Base-by-base conservation (phyloP, 139 green algal genomes). In the Chlamydomonas applanata region DNA sequence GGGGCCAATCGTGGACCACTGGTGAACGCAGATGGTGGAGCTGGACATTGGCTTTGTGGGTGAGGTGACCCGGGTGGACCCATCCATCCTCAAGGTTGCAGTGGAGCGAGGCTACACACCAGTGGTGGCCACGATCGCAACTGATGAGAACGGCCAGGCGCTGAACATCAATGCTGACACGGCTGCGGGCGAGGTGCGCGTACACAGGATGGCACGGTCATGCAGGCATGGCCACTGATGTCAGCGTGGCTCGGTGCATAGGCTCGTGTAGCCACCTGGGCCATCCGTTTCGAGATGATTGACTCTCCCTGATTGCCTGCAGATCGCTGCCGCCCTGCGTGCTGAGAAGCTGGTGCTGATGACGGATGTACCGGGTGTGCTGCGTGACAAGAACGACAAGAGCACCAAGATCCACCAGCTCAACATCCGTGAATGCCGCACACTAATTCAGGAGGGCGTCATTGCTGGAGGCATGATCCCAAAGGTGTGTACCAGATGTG, bases 331-430 rank as follows among this genome's bases (percentile, higher is more conserved):
- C 9, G 85, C 92, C 0, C 81, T 99, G 54, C 77, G 89, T 44
- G 96, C 96, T 0, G 96, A 99, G 88, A 99, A 99, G 90, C 92
- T 99, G 3, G 97, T 99, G 71, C 88, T 99, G 46, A 99, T 99
- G 96, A 99, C 96, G 22, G 94, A 98, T 77, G 94, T 97, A 69
- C 88, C 92, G 1, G 94, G 94, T 4, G 92, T 98, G 73, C 77
- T 97, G 83, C 77, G 76, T 4, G 89, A 98, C 84, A 97, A 97
- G 83, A 86, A 97, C 72, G 94, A 98, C 79, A 63, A 91, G 0
- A 34, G 53, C 40, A 96, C 92, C 63, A 93, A 95, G 78, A 92
- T 91, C 71, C 36, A 76, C 0, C 60, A 76, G 40, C 87, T 98
- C 30, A 87, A 90, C 69, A 97, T 98, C 77, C 78, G 85, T 1